Percentiles rank a stretch among this genome's conserved stretches.
These are phyloP conservation scores for Craterostigma plantagineum DNA, from an alignment of 257 asterid species.

Conservation along the genomic window DNA sequence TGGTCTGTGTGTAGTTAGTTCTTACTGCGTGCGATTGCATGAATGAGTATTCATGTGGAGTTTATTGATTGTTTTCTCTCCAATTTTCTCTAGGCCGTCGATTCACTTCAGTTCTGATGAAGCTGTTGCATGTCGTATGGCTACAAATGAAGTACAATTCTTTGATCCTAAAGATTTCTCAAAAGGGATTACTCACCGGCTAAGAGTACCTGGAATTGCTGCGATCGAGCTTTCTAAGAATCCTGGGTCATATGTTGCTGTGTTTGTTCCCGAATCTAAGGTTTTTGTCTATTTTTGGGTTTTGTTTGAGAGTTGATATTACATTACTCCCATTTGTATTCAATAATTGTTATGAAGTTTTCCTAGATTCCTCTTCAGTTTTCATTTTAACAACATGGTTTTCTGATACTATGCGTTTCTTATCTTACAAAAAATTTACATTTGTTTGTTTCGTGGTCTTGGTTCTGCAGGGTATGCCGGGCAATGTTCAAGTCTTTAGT, in stretches of 20 bases:
- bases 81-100: constrained; percentile 41
- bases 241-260: constrained; percentile 63
- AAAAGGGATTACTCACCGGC: constrained; percentile 53
- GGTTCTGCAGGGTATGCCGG: constrained; percentile 86
- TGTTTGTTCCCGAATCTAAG: constrained; percentile 89
- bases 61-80: constrained; percentile 9
- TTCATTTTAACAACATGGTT: background rate
- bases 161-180: constrained; percentile 60
- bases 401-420: background rate
- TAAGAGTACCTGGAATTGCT: constrained; percentile 80
- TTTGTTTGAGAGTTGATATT: constrained; percentile 1
- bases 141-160: constrained; percentile 78
- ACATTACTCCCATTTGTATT: background rate
- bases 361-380: background rate
- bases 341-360: too few relatives aligned
- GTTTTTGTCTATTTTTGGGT: constrained; percentile 15
- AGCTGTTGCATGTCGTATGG: constrained; percentile 63
- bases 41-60: constrained; percentile 1
- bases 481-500: constrained; percentile 67
- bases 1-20: constrained; percentile 52
- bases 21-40: constrained; percentile 5
- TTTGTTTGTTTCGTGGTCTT: constrained; percentile 9
- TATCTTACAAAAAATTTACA: background rate
- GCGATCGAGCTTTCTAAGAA: constrained; percentile 67
- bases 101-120: constrained; percentile 59